Evolutionary conservation across 2,329 filamentous ascomycete genomes (phyloP), one percentile per base, ranked within the genome.

Genomic region (Fusarium torulosum): DNA sequence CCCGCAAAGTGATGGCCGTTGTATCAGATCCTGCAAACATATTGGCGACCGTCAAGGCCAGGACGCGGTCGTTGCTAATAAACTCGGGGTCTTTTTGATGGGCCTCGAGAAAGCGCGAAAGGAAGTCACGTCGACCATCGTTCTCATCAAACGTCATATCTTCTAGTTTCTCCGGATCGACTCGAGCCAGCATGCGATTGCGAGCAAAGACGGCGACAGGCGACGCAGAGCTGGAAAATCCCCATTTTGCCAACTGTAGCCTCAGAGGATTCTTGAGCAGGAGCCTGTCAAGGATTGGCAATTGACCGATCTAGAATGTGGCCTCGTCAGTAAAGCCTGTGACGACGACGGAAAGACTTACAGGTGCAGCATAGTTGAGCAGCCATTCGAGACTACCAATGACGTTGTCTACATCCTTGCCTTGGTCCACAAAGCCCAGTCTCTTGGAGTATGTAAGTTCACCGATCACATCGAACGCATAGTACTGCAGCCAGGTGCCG

Each of bases 1-100:
- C 50, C 10, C 66, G 49, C 3, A 70, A 33, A 4, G 67, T 55
- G 7, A 70, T 69, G 1, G 62, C 67, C 0, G 67, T 69, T 1
- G 67, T 70, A 6, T 70, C 67, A 5, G 66, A 69, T 3, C 67
- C 67, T 0, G 67, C 67, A 52, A 67, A 69, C 52, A 70, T 69
- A 17, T 70, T 69, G 7, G 67, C 67, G 0, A 66, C 66, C 0
- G 67, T 70, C 1, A 70, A 6, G 0, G 67, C 66, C 0, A 70
- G 55, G 1, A 69, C 66, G 6, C 62, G 31, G 9, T 69, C 46
- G 1, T 55, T 52, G 1, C 31, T 57, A 11, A 69, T 63, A 11
- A 69, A 58, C 2, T 54, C 57, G 1, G 65, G 65, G 5, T 69
- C 58, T 23, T 69, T 69, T 0, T 44, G 27, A 0, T 52, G 15